Percentiles rank a stretch among this genome's conserved stretches.
Evolutionary conservation across 2,329 filamentous ascomycete species (phyloP).

Genomic region (Epichloe coenophiala): DNA sequence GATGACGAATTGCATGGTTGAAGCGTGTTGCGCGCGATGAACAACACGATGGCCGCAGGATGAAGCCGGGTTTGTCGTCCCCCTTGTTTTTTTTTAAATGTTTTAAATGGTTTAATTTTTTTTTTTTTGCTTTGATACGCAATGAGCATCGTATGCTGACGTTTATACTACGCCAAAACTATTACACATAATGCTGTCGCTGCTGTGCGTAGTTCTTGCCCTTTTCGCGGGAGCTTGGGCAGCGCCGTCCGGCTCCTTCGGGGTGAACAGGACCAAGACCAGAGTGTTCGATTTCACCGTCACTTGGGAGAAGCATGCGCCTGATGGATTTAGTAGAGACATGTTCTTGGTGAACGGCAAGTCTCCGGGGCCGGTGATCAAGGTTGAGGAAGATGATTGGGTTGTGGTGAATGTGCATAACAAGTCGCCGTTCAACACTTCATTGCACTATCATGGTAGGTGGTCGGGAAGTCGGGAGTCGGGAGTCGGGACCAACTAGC

Average conservation of each 20-base stretch:
- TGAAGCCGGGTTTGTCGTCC: too few species aligned
- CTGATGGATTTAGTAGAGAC: constrained; percentile 29
- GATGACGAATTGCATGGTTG: background rate
- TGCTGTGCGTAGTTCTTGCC: background rate
- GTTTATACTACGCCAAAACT: background rate
- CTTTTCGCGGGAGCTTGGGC: background rate
- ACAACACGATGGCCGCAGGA: too few species aligned
- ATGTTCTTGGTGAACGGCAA: constrained; percentile 44
- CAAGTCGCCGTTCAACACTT: constrained; percentile 30
- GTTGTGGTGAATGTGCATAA: constrained; percentile 33
- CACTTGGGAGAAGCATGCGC: constrained; percentile 25
- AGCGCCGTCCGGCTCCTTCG: background rate
- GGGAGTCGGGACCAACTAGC: too few species aligned
- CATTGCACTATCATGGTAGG: constrained; percentile 36
- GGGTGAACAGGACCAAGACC: background rate
- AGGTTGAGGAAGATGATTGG: constrained; percentile 14
- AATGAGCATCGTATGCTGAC: too few species aligned
- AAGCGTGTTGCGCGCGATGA: background rate
- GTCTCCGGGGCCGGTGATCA: constrained; percentile 47
- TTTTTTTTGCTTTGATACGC: too few species aligned
- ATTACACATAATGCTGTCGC: background rate
- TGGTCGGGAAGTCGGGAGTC: background rate
- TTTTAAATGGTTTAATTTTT: too few species aligned
- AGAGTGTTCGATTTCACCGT: constrained; percentile 15
- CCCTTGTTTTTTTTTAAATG: too few species aligned